A percentile compares a stretch with the other conserved stretches of the same genome.
Conservation (phyloP, 768 basidiomycete species). For the Russula ochroleuca region DNA sequence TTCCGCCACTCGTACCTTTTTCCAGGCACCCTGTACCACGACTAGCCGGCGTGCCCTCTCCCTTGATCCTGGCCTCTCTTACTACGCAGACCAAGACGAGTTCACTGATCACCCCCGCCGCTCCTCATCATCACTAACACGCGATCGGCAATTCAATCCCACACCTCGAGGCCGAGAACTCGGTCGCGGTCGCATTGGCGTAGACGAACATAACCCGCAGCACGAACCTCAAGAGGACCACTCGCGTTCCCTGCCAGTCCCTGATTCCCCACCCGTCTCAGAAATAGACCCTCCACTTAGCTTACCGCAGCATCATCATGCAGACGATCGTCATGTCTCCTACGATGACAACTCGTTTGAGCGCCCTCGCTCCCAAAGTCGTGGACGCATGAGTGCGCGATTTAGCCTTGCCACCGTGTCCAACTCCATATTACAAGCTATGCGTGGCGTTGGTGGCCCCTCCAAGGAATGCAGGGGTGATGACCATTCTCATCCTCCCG, state of each 20-base stretch:
- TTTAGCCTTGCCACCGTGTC: slow-evolving; percentile 24
- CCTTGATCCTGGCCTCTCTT: slow-evolving; percentile 49
- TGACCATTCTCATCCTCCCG: slow-evolving; percentile 32
- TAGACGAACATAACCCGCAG: slow-evolving; percentile 31
- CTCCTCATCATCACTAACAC: slow-evolving; percentile 5
- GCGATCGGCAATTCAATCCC: background rate
- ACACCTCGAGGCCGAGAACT: slow-evolving; percentile 25
- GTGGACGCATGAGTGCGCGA: slow-evolving; percentile 17
- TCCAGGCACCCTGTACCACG: slow-evolving; percentile 48
- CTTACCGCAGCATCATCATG: background rate
- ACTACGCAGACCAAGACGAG: slow-evolving; percentile 38
- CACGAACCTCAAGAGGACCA: slow-evolving; percentile 30
- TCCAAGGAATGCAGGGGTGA: slow-evolving; percentile 25
- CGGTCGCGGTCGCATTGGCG: slow-evolving; percentile 30
- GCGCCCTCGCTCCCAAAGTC: slow-evolving; percentile 19
- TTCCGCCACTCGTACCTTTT: slow-evolving; percentile 66
- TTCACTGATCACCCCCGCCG: slow-evolving; percentile 37
- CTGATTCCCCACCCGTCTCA: slow-evolving; percentile 23
- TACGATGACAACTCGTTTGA: background rate
- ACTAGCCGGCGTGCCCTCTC: slow-evolving; percentile 47
- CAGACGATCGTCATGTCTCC: background rate
- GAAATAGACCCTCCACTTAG: background rate
- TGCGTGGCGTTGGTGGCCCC: slow-evolving; percentile 5
- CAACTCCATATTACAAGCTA: slow-evolving; percentile 19
- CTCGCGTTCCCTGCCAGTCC: slow-evolving; percentile 31